Base-by-base conservation (phyloP, 164 flowering plant species). In the Stephania cephalantha region DNA sequence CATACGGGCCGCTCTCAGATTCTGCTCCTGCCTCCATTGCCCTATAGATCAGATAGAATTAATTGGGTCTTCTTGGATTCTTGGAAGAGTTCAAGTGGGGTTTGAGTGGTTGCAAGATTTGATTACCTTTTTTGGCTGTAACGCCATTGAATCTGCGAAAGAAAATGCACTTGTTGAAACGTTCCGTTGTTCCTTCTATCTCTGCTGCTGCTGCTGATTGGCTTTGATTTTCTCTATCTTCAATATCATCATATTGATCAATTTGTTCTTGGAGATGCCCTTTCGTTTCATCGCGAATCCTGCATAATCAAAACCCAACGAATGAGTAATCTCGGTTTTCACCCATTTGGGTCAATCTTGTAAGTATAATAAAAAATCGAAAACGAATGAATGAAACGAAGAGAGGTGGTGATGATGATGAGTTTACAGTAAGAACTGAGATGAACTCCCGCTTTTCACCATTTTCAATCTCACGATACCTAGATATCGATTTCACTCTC, bases 21-120 rank as follows among this genome's bases (percentile, higher is more conserved):
- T 87, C 82, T 83, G 90, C 30, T 85, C 89, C 79, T 86, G 88
- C 84, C 82, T 85, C 93, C 91, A 83, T 31, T 75, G 44, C 50
- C 83, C 11, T 83, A 78, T 15, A 65, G 46, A 52, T 81, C 42
- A 35, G 42, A 35, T 35, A 2, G 42, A 35, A 35, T 35, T 2
- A 35, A 35, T 35, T 70, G 64, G 46, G 53, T 70, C 18, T 35
- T 63, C 18, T 64, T 64, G 53, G 53, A 10, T 44, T 63, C 42
- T 48, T 71, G 63, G 18, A 71, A 20, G 44, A 71, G 9, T 9
- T 9, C 31, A 22, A 50, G 42, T 5, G n/a, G 58, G 1, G 8
- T 42, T 20, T 20, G 22, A n/a, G 18, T 20, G 42, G 3, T 35
- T 35, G 42, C 42, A 35, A 35, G 42, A 35, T 35, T 35, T 35